Evolutionary conservation across 169 alveolate species (phyloP).

Genomic region (Eimeria falciformis): DNA sequence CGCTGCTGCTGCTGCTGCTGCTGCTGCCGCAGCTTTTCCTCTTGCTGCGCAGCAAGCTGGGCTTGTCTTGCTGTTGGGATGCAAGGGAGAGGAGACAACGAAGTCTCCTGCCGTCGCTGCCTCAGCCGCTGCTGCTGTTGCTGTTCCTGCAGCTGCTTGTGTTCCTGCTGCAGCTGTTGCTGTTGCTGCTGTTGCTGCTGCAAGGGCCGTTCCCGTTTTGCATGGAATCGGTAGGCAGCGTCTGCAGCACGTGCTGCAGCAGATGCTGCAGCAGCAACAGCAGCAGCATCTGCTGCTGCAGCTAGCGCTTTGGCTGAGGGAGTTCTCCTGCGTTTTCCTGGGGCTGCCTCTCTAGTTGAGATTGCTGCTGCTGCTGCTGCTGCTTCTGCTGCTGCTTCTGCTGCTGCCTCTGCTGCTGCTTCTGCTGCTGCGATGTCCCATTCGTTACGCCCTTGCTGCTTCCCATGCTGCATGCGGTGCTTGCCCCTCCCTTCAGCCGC

Average conservation of each 20-base stretch:
- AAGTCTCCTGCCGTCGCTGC: neutral
- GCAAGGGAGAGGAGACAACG: neutral
- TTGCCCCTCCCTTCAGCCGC: neutral
- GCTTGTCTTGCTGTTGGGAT: slow-evolving; percentile 21
- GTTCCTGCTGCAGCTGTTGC: slow-evolving; percentile 30
- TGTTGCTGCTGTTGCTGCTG: slow-evolving; percentile 35
- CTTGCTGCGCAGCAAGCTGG: slow-evolving; percentile 49
- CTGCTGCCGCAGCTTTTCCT: slow-evolving; percentile 32
- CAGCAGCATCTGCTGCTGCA: slow-evolving; percentile 64
- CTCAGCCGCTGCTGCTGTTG: slow-evolving; percentile 6
- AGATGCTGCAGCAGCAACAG: slow-evolving; percentile 58
- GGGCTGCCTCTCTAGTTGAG: slow-evolving; percentile 7
- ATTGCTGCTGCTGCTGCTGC: slow-evolving; percentile 56
- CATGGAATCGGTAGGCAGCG: slow-evolving; percentile 8
- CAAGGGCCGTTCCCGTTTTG: neutral
- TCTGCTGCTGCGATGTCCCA: slow-evolving; percentile 62
- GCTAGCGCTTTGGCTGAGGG: slow-evolving; percentile 46
- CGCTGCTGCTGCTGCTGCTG: slow-evolving; percentile 57
- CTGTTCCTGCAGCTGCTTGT: slow-evolving; percentile 1
- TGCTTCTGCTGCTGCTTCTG: slow-evolving; percentile 63
- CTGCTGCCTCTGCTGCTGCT: slow-evolving; percentile 21
- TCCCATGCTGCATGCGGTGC: neutral
- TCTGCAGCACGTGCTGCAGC: slow-evolving; percentile 49
- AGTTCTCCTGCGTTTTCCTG: slow-evolving; percentile 32
- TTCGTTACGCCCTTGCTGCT: neutral